phyloP scores from a whole-genome alignment of 495 filamentous ascomycete genomes.

The Neurospora sp. region DNA sequence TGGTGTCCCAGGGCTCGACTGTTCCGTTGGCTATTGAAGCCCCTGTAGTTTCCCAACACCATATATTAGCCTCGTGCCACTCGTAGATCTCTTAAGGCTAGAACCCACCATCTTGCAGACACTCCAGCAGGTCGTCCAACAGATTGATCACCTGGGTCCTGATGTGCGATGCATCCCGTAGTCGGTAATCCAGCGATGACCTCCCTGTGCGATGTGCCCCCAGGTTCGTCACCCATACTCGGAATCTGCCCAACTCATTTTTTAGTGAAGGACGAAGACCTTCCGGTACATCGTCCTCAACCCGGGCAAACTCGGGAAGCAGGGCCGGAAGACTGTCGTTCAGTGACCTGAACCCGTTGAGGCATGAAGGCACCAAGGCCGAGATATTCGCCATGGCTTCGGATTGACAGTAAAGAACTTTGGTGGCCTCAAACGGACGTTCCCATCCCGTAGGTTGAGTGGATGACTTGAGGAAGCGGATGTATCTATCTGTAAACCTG shows the following conservation, averaged over 20 bases:
- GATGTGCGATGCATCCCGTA: slow-evolving; percentile 37
- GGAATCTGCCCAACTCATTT: not conserved
- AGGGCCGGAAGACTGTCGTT: not conserved
- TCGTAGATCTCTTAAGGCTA: not conserved
- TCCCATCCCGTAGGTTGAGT: not conserved
- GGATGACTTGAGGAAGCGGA: too few species aligned
- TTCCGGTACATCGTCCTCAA: not conserved
- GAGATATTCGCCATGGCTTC: not conserved
- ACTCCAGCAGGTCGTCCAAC: slow-evolving; percentile 14
- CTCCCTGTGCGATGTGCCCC: not conserved
- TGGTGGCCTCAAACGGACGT: not conserved
- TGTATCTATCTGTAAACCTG: too few species aligned
- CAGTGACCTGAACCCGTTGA: not conserved
- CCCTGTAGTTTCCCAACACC: not conserved
- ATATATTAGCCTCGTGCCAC: not conserved
- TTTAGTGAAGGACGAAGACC: not conserved
- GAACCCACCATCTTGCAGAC: slow-evolving; percentile 4
- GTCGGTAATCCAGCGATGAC: slow-evolving; percentile 28
- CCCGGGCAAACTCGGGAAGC: not conserved
- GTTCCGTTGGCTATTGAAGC: not conserved
- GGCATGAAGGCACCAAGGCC: not conserved
- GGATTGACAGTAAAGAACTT: not conserved
- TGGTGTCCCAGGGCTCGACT: not conserved
- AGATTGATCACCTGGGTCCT: slow-evolving; percentile 25
- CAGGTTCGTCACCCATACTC: not conserved